A percentile compares a stretch with the other conserved stretches of the same genome.
phyloP scores from a whole-genome alignment of 2,329 filamentous ascomycete species.

The Alternaria consortialis region DNA sequence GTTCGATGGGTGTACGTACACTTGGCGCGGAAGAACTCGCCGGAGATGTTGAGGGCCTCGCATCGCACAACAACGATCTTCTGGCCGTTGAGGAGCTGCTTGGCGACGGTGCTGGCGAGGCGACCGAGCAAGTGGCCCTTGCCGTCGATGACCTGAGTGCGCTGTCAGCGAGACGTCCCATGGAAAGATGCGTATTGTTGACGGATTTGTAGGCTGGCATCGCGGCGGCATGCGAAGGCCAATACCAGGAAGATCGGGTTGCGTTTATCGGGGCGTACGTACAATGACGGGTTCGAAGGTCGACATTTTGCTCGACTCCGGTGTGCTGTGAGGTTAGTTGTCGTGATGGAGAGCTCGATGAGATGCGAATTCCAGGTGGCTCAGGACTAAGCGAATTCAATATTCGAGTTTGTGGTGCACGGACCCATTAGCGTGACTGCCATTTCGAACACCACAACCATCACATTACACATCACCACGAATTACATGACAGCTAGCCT shows the following conservation, averaged over 20 bases:
- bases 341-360: constrained; percentile 25
- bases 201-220: constrained; percentile 16
- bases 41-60: constrained; percentile 99
- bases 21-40: constrained; percentile 99
- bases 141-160: constrained; percentile 85
- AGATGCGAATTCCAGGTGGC: constrained; percentile 18
- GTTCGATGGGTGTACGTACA: constrained; percentile 73
- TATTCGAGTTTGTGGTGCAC: constrained; percentile 15
- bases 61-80: constrained; percentile 99
- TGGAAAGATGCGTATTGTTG: constrained; percentile 14
- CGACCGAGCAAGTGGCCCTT: constrained; percentile 99
- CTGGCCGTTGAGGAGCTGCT: constrained; percentile 98
- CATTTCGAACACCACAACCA: background rate
- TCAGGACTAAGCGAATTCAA: constrained; percentile 17
- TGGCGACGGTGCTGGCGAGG: constrained; percentile 96
- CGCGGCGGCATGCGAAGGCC: constrained; percentile 22
- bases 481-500: background rate
- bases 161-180: constrained; percentile 40
- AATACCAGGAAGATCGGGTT: constrained; percentile 5
- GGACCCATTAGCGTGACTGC: constrained; percentile 14
- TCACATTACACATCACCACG: background rate
- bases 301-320: constrained; percentile 65
- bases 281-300: constrained; percentile 72
- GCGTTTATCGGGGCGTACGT: constrained; percentile 53
- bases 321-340: constrained; percentile 47